These are phyloP conservation scores for Tieghemostelium lacteum DNA, from an alignment of 78 protist species.

Conservation along the genomic window DNA sequence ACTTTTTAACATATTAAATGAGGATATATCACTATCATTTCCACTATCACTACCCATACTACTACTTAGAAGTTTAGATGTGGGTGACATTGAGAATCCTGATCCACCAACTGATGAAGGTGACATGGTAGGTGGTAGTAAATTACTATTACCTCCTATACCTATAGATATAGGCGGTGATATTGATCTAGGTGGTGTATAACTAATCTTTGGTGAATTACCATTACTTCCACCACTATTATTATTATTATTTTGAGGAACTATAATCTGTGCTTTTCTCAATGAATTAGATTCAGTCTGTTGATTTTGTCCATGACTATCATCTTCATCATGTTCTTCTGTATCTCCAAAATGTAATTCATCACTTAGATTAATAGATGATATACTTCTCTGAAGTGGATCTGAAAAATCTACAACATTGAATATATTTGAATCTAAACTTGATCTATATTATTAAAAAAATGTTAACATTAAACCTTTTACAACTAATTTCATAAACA, in stretches of 20 bases:
- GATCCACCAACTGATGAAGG: neutral
- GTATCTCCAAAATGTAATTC: neutral
- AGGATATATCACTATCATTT: constrained; percentile 12
- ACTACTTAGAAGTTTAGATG: neutral
- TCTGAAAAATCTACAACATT: constrained; percentile 63
- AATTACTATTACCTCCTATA: neutral
- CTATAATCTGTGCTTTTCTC: constrained; percentile 25
- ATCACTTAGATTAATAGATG: constrained; percentile 20
- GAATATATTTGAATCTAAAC: constrained; percentile 42
- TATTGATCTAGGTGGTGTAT: neutral
- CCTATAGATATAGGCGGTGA: neutral
- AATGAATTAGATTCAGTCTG: constrained; percentile 16
- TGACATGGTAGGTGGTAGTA: neutral
- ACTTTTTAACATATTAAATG: too few species aligned
- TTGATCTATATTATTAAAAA: constrained; percentile 36
- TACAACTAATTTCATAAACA: neutral
- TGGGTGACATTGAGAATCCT: constrained; percentile 2
- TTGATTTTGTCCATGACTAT: neutral
- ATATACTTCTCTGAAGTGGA: constrained; percentile 39
- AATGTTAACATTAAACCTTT: neutral
- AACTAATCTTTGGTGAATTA: too few species aligned
- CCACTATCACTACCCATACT: neutral
- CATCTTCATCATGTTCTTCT: neutral
- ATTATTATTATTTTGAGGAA: too few species aligned
- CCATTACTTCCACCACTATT: too few species aligned